Evolutionary conservation across 331 rosid genomes (phyloP).

Genomic region (Acacia concinna): DNA sequence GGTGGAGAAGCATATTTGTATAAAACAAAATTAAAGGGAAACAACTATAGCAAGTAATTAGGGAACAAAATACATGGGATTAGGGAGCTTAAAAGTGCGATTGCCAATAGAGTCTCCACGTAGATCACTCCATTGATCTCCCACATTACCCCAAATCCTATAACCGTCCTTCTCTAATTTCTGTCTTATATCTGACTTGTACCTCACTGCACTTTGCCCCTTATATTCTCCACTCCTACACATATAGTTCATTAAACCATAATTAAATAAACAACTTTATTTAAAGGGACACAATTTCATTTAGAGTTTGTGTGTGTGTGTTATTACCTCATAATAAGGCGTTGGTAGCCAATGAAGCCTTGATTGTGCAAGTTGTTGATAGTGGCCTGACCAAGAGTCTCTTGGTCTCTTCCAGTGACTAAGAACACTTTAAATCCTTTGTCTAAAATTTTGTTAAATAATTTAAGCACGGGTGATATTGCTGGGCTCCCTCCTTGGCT

Average conservation of each 20-base stretch:
- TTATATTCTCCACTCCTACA: constrained; percentile 45
- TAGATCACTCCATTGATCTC: constrained; percentile 91
- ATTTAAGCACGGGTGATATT: constrained; percentile 39
- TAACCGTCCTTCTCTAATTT: constrained; percentile 61
- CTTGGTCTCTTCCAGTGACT: constrained; percentile 75
- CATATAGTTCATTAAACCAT: neutral
- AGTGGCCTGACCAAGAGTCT: constrained; percentile 59
- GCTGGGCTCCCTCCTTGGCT: constrained; percentile 64
- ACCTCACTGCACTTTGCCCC: constrained; percentile 65
- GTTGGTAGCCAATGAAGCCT: constrained; percentile 66
- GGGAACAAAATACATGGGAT: constrained; percentile 92
- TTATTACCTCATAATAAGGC: constrained; percentile 53
- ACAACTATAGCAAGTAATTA: neutral
- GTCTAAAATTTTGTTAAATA: constrained; percentile 46
- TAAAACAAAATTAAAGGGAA: neutral
- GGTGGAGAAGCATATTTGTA: neutral
- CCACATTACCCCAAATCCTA: constrained; percentile 84
- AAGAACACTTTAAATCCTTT: constrained; percentile 65
- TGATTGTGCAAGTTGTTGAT: constrained; percentile 59
- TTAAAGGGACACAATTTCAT: too few species aligned
- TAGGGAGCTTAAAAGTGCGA: constrained; percentile 83
- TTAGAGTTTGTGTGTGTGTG: too few species aligned
- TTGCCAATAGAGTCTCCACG: constrained; percentile 66
- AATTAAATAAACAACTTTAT: neutral
- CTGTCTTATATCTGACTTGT: constrained; percentile 61